Evolutionary conservation across 2,329 filamentous ascomycete species (phyloP).

Genomic region (Fusarium transvaalense): DNA sequence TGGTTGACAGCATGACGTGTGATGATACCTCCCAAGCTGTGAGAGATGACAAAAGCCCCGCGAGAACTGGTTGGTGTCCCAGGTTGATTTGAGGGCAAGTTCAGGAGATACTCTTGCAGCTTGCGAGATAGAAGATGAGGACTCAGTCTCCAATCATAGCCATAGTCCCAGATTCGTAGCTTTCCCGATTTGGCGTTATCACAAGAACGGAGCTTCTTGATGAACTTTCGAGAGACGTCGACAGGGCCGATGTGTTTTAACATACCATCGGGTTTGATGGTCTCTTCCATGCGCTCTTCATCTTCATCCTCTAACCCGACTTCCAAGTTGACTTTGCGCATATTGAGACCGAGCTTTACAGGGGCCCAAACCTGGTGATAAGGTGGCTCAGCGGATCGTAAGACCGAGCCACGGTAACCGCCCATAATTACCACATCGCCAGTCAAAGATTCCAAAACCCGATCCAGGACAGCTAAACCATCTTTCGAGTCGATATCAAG

Average conservation of each 20-base stretch:
- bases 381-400: constrained; percentile 84
- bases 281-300: constrained; percentile 84
- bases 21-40: constrained; percentile 89
- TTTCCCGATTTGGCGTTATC: constrained; percentile 79
- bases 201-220: constrained; percentile 80
- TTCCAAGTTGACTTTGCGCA: constrained; percentile 91
- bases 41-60: constrained; percentile 85
- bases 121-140: constrained; percentile 79
- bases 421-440: constrained; percentile 91
- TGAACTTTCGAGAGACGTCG: constrained; percentile 85
- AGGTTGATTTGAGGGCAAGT: constrained; percentile 78
- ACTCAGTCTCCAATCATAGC: constrained; percentile 94
- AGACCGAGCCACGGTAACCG: constrained; percentile 89
- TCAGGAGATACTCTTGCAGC: constrained; percentile 79
- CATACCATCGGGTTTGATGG: constrained; percentile 88
- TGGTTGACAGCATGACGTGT: constrained; percentile 89
- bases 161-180: constrained; percentile 87
- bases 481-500: constrained; percentile 31
- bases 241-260: constrained; percentile 92
- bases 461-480: constrained; percentile 60
- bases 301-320: constrained; percentile 85
- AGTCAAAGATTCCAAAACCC: constrained; percentile 73
- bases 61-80: constrained; percentile 64
- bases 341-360: constrained; percentile 90
- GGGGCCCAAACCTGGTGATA: constrained; percentile 94